Evolutionary conservation across 2,329 filamentous ascomycete genomes (phyloP).

Genomic region (Venturia oleaginea): DNA sequence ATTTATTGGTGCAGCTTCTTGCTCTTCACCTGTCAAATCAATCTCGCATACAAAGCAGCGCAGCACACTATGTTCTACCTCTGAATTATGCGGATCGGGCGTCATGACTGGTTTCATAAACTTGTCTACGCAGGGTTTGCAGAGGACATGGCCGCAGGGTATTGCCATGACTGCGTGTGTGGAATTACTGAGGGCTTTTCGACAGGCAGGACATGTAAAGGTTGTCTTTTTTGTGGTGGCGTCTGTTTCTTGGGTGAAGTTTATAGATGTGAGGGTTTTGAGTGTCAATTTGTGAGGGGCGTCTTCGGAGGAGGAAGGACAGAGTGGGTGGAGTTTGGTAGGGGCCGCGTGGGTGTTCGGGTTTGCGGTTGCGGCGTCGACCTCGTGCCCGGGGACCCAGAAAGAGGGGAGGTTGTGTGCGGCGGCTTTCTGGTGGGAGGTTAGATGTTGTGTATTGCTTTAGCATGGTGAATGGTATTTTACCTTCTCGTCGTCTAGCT

Average conservation of each 20-base stretch:
- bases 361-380: constrained; percentile 40
- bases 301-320: constrained; percentile 61
- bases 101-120: constrained; percentile 58
- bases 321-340: constrained; percentile 62
- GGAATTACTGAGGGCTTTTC: constrained; percentile 72
- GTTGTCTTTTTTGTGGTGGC: constrained; percentile 39
- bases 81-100: constrained; percentile 51
- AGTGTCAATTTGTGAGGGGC: constrained; percentile 67
- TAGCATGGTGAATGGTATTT: constrained; percentile 35
- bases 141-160: constrained; percentile 87
- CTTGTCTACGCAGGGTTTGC: constrained; percentile 71
- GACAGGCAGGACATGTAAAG: constrained; percentile 72
- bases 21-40: constrained; percentile 47
- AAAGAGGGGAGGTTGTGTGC: constrained; percentile 72
- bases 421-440: constrained; percentile 35
- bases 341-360: constrained; percentile 41
- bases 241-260: constrained; percentile 64
- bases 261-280: constrained; percentile 64
- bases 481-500: constrained; percentile 68
- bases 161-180: constrained; percentile 75
- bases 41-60: constrained; percentile 82
- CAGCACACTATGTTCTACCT: constrained; percentile 44
- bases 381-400: constrained; percentile 83
- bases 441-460: not conserved
- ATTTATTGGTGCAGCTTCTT: constrained; percentile 17